Base-by-base conservation (phyloP, 2,329 filamentous ascomycete genomes). In the Cladosporium colombiae region DNA sequence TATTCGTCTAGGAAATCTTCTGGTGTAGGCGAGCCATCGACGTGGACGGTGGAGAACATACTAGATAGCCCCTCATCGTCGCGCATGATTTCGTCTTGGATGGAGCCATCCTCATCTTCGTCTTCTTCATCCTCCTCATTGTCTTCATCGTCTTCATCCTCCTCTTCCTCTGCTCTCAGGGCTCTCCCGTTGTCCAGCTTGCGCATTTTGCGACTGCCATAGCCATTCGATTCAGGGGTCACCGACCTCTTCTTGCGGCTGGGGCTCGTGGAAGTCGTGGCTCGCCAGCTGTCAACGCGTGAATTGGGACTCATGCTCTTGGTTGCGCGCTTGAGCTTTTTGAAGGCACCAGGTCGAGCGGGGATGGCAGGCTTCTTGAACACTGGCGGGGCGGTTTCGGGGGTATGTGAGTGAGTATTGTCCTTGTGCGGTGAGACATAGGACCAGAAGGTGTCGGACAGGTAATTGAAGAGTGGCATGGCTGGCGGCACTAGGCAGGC, bases 391-490 rank as follows among this genome's bases (percentile, higher is more conserved):
- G 65, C 67, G 14, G 66, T 68, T n/a, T 66, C 55, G 3, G 67
- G 67, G 7, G 60, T 59, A 31, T 68, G 67, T 23, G 69, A 69
- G 27, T 77, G 61, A 25, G 61, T 71, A 55, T 75, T 71, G 10
- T 76, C 76, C 70, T 81, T 81, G 56, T 74, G 73, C 13, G 80
- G 80, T 61, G 79, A 80, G 59, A 81, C 72, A 66, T 77, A 80
- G 65, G 74, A 74, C 79, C 79, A 81, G 65, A 82, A 71, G 57
- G 72, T 73, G 58, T 76, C 73, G 10, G 78, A 75, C 7, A 81
- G 69, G 50, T 73, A 71, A 56, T 73, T 70, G 57, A 68, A 66
- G 29, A 63, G 16, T 8, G 61, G 61, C 67, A 62, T 37, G 29
- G 23, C 35, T 5, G 44, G 44, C 33, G 33, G 62, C 16, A 35